These are phyloP conservation scores for Colletotrichum sp. DNA, from an alignment of 2,329 filamentous ascomycete species.

Conservation along the genomic window DNA sequence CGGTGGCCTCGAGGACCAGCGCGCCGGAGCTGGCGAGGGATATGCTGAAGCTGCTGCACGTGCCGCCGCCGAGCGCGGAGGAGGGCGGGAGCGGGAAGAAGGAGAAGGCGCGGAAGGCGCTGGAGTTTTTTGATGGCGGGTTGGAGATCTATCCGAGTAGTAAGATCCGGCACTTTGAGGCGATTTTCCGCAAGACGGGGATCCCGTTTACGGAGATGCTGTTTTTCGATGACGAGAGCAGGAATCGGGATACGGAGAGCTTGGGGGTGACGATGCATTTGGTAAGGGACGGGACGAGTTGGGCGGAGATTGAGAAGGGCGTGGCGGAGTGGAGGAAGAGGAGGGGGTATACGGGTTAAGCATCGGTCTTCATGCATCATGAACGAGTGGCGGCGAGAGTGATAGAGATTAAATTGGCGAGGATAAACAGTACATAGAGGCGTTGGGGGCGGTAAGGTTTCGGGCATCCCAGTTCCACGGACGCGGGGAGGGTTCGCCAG, in stretches of 20 bases:
- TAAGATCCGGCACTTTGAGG: constrained; percentile 86
- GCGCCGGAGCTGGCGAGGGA: constrained; percentile 82
- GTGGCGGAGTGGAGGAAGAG: constrained; percentile 82
- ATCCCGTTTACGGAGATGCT: constrained; percentile 84
- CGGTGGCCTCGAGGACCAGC: constrained; percentile 80
- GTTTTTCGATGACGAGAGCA: constrained; percentile 92
- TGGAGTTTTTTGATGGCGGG: constrained; percentile 65
- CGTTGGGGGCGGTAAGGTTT: not conserved
- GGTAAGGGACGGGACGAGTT: constrained; percentile 79
- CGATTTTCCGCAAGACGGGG: constrained; percentile 73
- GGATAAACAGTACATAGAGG: not conserved
- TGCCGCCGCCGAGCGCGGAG: constrained; percentile 42
- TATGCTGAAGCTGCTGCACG: constrained; percentile 77
- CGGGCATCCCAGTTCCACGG: not conserved
- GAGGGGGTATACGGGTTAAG: constrained; percentile 48
- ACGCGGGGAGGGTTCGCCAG: not conserved
- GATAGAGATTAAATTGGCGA: not conserved
- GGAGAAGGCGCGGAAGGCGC: constrained; percentile 47
- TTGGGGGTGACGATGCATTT: constrained; percentile 86
- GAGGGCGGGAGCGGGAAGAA: constrained; percentile 22
- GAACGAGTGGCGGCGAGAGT: too few relatives aligned
- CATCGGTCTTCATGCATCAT: too few relatives aligned
- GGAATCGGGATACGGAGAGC: constrained; percentile 81
- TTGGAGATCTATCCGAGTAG: constrained; percentile 75
- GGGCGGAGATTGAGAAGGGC: constrained; percentile 78